Conservation (phyloP, 139 green algal species). For the Micractinium sp. region DNA sequence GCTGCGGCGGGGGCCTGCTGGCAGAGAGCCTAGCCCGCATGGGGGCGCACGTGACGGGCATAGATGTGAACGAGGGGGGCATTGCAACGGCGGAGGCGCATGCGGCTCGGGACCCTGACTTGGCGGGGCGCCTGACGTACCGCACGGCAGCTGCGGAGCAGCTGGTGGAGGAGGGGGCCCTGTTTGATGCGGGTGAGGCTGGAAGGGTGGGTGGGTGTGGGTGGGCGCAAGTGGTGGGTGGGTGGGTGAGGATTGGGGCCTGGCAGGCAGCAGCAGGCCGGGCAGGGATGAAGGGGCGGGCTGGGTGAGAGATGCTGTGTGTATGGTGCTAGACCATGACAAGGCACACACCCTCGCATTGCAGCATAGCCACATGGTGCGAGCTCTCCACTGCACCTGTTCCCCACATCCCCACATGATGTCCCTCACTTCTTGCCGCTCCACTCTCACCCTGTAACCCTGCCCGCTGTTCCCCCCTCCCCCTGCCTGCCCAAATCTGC, state of each 20-base stretch:
- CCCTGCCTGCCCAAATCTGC: no score
- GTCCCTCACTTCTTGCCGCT: no score
- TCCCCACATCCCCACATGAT: no score
- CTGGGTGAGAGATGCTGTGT: conserved; percentile 27
- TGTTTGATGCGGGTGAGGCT: conserved; percentile 51
- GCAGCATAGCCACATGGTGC: no score
- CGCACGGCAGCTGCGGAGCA: conserved; percentile 47
- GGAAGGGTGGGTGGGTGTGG: conserved; percentile 41
- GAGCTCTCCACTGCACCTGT: no score
- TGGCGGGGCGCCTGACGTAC: conserved; percentile 46
- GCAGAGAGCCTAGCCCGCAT: conserved; percentile 81
- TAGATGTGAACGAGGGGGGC: conserved; percentile 62
- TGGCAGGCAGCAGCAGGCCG: no score
- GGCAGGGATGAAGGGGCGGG: conserved; percentile 36
- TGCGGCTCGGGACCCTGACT: conserved; percentile 33
- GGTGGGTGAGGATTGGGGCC: not conserved
- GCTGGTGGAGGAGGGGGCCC: conserved; percentile 51
- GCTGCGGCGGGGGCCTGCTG: conserved; percentile 90
- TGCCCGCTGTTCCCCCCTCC: no score
- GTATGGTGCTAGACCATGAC: not conserved
- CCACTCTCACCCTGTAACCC: no score
- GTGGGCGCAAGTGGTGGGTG: conserved; percentile 26
- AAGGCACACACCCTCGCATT: no score
- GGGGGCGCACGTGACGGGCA: conserved; percentile 72
- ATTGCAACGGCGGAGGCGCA: conserved; percentile 50